Evolutionary conservation across 2,329 filamentous ascomycete genomes (phyloP), one percentile per base, ranked within the genome.

Genomic region (Penicillium sp.): DNA sequence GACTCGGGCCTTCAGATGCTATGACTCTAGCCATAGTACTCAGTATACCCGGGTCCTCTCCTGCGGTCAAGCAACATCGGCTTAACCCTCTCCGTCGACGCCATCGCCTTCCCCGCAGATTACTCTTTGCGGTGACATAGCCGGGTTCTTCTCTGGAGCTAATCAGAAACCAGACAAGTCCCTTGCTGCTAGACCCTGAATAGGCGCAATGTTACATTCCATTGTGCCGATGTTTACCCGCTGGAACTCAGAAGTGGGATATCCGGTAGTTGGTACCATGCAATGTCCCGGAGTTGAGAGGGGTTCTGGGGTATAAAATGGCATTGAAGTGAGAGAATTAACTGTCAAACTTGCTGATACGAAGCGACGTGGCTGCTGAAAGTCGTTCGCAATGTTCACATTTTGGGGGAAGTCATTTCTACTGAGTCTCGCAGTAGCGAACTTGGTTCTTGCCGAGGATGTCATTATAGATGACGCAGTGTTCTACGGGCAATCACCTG

Each of bases 401-500:
- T 16, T 16, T 16, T 38, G 36, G 36, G n/a, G 36, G 36, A 38
- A 38, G 13, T 7, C n/a, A 18, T 16, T 38, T 16, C 36, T 38
- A 38, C 13, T 38, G n/a, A 14, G 14, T 5, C 13, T 38, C 14
- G n/a, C 36, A 6, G 36, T 14, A 8, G 36, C 11, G 13, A n/a
- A 6, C 36, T 8, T 16, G 3, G 13, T 1, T 38, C 14, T 38
- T 14, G 36, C 14, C 7, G n/a, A 18, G 14, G 36, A 38, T 38
- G 36, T 38, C 14, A 65, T 66, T 22, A 63, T 61, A 3, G 61
- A 52, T 24, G 63, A 66, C 34, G 41, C 54, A 5, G 55, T 50
- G 38, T 66, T 65, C 48, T 66, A 63, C 49, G 66, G 66, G n/a
- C 39, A 62, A 8, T 65, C 64, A 2, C 62, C 64, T 3, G 49